Conservation (phyloP, 805 yeast genomes). For the Ogataea haglerorum region DNA sequence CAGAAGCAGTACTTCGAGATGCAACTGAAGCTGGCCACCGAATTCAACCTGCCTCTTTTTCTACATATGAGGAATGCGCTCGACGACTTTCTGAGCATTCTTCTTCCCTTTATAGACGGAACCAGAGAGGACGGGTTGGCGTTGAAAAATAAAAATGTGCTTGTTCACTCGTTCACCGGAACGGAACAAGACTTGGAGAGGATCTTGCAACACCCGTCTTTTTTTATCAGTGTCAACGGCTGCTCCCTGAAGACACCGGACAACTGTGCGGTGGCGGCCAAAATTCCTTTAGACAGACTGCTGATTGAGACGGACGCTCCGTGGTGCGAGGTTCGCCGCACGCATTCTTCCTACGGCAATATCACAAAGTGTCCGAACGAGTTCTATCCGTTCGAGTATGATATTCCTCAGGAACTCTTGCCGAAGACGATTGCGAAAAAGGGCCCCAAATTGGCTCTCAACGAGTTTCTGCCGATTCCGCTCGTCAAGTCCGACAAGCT, state of each 20-base stretch:
- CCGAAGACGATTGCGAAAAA: slow-evolving; percentile 16
- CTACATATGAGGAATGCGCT: slow-evolving; percentile 87
- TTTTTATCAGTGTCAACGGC: slow-evolving; percentile 85
- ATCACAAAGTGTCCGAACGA: slow-evolving; percentile 54
- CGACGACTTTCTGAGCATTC: slow-evolving; percentile 66
- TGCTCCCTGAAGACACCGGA: slow-evolving; percentile 82
- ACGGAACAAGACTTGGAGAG: slow-evolving; percentile 56
- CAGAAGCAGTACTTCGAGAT: slow-evolving; percentile 66
- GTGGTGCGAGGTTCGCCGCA: slow-evolving; percentile 91
- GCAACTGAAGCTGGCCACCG: slow-evolving; percentile 67
- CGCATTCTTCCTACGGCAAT: slow-evolving; percentile 69
- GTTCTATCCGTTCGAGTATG: slow-evolving; percentile 44
- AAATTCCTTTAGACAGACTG: slow-evolving; percentile 67
- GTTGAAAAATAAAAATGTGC: slow-evolving; percentile 52
- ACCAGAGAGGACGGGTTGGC: slow-evolving; percentile 31
- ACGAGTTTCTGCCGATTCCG: slow-evolving; percentile 58
- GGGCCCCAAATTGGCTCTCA: slow-evolving; percentile 32
- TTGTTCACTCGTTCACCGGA: slow-evolving; percentile 96
- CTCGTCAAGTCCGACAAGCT: slow-evolving; percentile 57
- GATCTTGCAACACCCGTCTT: slow-evolving; percentile 50
- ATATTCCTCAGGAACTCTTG: slow-evolving; percentile 10
- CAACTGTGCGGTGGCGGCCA: slow-evolving; percentile 60
- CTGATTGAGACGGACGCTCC: slow-evolving; percentile 96
- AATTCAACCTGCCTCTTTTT: slow-evolving; percentile 69
- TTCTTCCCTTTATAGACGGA: slow-evolving; percentile 57